Evolutionary conservation across 2,329 filamentous ascomycete species (phyloP), one percentile per base, ranked within the genome.

Genomic region (Pseudogymnoascus sp.): DNA sequence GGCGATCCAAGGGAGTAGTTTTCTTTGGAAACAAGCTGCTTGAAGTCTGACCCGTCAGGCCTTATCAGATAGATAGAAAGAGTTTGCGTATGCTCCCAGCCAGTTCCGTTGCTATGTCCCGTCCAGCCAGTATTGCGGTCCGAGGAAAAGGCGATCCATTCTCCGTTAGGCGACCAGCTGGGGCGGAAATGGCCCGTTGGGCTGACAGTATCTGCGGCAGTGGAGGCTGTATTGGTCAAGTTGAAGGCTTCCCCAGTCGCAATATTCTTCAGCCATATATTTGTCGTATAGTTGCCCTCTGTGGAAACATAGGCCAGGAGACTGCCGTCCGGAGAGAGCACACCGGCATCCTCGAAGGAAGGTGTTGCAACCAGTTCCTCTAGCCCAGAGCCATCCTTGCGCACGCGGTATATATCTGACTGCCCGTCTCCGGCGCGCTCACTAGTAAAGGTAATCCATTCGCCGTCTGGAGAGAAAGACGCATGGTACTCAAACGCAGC

Each of bases 81-180:
- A 15, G 69, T 67, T 61, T 77, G 75, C 0, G 74, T 67, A 57
- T 77, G 75, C 60, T 76, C 70, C 75, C 75, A 76, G 28, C 75
- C 67, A 4, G 71, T 69, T 15, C 74, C 71, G 59, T 74, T 71
- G 11, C 73, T 71, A 61, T 78, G 75, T 0, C 76, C 75, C 3
- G 69, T 70, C 75, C 75, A 77, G 14, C 68, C 66, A 1, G 75
- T 76, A 59, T 77, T 76, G 28, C 72, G 71, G 57, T 77, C 75
- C 2, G 75, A 77, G 11, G 70, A 69, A 60, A 77, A 77, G 2
- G 69, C 72, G 59, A 77, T 67, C 73, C 73, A 76, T 60, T 75
- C 61, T 18, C 76, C 74, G 39, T 76, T 70, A 0, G 76, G 75
- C 0, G 74, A 76, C 74, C 74, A 77, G 4, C 66, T 64, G 0